Percentiles rank a stretch among this genome's conserved stretches.
Conservation (phyloP, 148 eudicot genomes). For the Vaccinium macrocarpon region DNA sequence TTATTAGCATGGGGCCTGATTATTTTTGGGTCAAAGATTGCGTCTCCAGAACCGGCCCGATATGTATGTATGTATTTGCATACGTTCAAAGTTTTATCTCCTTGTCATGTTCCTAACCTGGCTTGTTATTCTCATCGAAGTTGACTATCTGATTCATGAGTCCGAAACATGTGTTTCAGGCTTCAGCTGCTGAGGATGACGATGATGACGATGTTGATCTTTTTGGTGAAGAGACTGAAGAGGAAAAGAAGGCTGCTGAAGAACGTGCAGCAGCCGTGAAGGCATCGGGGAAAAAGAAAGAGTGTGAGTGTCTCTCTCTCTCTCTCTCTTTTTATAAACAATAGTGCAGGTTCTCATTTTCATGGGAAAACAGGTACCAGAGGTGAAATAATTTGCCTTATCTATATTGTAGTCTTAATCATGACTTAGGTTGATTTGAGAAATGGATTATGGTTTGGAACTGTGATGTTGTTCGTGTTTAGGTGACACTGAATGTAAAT, state of each 20-base stretch:
- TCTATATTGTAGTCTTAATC: no score
- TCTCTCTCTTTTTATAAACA: neutral
- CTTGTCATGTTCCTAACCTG: neutral
- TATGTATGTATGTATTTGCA: no score
- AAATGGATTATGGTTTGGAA: neutral
- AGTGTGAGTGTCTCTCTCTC: slow-evolving; percentile 50
- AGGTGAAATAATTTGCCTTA: neutral
- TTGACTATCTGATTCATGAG: neutral
- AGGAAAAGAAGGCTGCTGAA: slow-evolving; percentile 92
- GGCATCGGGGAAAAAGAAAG: slow-evolving; percentile 75
- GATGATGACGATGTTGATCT: slow-evolving; percentile 88
- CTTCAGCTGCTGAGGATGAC: slow-evolving; percentile 74
- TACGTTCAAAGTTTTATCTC: neutral
- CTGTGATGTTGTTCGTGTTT: neutral
- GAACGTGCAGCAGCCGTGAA: slow-evolving; percentile 73
- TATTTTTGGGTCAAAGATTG: no score
- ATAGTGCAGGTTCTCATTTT: neutral
- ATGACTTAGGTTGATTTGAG: neutral
- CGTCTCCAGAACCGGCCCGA: no score
- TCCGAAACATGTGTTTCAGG: slow-evolving; percentile 30
- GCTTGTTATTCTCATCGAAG: neutral
- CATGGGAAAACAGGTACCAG: neutral
- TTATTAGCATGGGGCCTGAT: no score
- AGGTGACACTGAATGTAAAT: neutral
- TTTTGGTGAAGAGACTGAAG: slow-evolving; percentile 96